Percentiles rank a stretch among this genome's conserved stretches.
Evolutionary conservation across 345 rosid species (phyloP).

Genomic region (Trapa incisa): DNA sequence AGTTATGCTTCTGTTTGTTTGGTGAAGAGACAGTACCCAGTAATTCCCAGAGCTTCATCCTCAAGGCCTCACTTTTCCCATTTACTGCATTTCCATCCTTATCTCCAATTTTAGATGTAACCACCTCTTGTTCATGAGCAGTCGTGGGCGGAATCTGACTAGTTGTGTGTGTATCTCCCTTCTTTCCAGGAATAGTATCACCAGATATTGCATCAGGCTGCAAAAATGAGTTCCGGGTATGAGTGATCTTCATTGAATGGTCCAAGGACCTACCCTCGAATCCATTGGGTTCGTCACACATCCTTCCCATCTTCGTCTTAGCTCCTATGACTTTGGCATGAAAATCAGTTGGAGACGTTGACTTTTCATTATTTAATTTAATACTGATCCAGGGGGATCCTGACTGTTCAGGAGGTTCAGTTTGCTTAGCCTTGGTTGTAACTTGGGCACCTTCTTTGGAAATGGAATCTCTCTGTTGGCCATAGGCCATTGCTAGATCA

Average conservation of each 20-base stretch:
- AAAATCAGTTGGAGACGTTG: conserved; percentile 23
- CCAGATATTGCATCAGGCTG: conserved; percentile 21
- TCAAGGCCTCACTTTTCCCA: conserved; percentile 43
- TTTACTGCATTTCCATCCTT: conserved; percentile 25
- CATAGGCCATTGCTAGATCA: conserved; percentile 18
- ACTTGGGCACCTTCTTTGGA: conserved; percentile 11
- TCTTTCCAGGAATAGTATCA: conserved; percentile 28
- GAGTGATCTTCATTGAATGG: conserved; percentile 19
- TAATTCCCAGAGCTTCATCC: conserved; percentile 67
- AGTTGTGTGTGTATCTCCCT: conserved; percentile 19
- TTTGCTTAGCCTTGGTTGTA: conserved; percentile 23
- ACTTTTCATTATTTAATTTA: conserved; percentile 24
- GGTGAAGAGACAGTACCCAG: conserved; percentile 54
- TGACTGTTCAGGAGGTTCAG: conserved; percentile 26
- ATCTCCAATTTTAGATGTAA: conserved; percentile 21
- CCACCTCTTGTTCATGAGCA: conserved; percentile 17
- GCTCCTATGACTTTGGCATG: conserved; percentile 20
- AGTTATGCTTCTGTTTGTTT: conserved; percentile 35
- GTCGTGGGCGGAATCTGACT: conserved; percentile 34
- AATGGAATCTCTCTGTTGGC: conserved; percentile 20
- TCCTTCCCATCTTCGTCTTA: conserved; percentile 20
- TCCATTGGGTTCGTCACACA: conserved; percentile 24
- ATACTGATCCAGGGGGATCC: conserved; percentile 54
- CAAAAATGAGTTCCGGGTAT: conserved; percentile 24
- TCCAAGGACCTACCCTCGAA: conserved; percentile 21